phyloP scores from a whole-genome alignment of 75 land plant genomes.

The Pinus tabuliformis region DNA sequence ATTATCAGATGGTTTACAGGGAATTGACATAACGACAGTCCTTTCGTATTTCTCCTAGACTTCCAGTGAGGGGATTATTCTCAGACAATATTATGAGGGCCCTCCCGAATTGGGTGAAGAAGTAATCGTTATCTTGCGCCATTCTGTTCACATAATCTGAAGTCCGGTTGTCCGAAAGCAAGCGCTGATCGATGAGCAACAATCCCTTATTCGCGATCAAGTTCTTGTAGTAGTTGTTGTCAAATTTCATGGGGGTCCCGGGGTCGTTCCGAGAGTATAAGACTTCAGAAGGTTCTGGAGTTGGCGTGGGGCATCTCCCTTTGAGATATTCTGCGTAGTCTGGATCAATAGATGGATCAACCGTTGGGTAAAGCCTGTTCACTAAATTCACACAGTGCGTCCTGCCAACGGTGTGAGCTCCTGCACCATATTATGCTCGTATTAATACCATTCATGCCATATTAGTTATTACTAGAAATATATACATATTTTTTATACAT shows the following conservation, averaged over 20 bases:
- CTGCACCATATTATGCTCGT: no score
- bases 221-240: not conserved
- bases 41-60: no score
- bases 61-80: no score
- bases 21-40: no score
- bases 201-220: conserved; percentile 22
- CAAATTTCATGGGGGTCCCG: conserved; percentile 28
- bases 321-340: conserved; percentile 19
- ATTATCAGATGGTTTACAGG: no score
- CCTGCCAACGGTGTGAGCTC: no score
- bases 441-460: no score
- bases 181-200: conserved; percentile 17
- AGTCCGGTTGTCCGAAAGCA: conserved; percentile 16
- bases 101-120: conserved; percentile 16
- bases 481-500: no score
- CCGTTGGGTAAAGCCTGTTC: no score
- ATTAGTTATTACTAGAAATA: no score
- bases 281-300: conserved; percentile 15
- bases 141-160: not conserved
- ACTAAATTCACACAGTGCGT: no score
- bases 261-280: conserved; percentile 28
- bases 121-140: conserved; percentile 30
- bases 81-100: conserved; percentile 18
- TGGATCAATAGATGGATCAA: no score
- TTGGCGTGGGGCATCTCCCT: conserved; percentile 21